Percentiles rank a stretch among this genome's conserved stretches.
Evolutionary conservation across 768 basidiomycete species (phyloP).

Genomic region (Lactifluus piperatus): DNA sequence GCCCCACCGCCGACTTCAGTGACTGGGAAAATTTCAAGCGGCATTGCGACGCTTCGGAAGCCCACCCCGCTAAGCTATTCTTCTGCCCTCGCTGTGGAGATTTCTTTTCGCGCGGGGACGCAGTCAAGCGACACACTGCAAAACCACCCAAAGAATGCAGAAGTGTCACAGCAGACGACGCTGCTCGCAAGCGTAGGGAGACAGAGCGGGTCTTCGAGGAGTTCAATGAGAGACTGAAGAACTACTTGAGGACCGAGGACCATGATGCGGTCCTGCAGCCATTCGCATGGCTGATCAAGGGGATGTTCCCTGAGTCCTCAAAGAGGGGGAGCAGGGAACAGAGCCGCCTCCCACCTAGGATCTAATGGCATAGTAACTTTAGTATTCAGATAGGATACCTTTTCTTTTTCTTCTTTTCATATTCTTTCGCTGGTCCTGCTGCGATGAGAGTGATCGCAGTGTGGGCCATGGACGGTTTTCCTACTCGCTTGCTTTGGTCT

Average conservation of each 20-base stretch:
- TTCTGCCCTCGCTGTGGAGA: neutral
- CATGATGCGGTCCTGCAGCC: neutral
- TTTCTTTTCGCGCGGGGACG: neutral
- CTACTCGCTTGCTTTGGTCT: neutral
- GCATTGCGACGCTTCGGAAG: neutral
- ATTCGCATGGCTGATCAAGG: neutral
- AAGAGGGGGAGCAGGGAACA: neutral
- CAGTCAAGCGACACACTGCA: neutral
- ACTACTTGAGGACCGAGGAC: neutral
- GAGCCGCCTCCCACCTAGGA: neutral
- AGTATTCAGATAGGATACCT: too few relatives aligned
- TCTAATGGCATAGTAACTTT: too few relatives aligned
- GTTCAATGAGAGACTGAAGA: neutral
- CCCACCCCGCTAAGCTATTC: neutral
- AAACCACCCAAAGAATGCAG: neutral
- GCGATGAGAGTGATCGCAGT: neutral
- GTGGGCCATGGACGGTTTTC: neutral
- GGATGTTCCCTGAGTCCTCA: neutral
- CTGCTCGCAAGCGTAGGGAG: neutral
- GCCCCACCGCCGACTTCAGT: neutral
- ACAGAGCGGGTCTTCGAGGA: neutral
- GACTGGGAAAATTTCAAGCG: neutral
- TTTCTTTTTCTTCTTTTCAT: neutral
- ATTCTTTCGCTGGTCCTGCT: neutral
- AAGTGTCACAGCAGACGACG: neutral